Conservation (phyloP, 805 yeast genomes). For the Phaffomyces antillensis region DNA sequence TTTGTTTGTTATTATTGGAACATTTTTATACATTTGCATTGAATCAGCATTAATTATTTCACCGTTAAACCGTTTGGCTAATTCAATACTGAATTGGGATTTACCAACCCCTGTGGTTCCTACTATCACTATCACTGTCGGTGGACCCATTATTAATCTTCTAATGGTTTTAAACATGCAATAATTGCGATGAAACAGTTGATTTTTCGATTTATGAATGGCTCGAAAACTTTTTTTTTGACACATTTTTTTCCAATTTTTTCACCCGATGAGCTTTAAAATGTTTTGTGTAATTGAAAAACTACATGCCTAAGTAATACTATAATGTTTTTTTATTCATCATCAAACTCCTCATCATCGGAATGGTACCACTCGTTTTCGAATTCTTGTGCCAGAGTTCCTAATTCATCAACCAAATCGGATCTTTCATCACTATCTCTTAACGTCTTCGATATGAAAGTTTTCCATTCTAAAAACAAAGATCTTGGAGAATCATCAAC, state of each 20-base stretch:
- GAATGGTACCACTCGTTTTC: slow-evolving; percentile 42
- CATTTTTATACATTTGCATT: slow-evolving; percentile 82
- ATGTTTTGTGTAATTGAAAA: neutral
- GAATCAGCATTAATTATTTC: slow-evolving; percentile 95
- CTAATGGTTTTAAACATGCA: slow-evolving; percentile 8
- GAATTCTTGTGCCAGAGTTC: slow-evolving; percentile 37
- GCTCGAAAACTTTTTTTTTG: neutral
- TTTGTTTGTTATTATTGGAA: slow-evolving; percentile 80
- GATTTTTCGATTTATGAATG: neutral
- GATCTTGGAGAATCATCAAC: slow-evolving; percentile 16
- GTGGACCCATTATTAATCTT: slow-evolving; percentile 13
- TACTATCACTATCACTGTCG: slow-evolving; percentile 54
- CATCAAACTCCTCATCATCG: slow-evolving; percentile 31
- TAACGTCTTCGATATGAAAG: slow-evolving; percentile 24
- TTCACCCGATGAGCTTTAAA: neutral
- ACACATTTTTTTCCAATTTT: slow-evolving; percentile 1
- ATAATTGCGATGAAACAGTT: too few relatives aligned
- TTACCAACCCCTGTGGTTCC: slow-evolving; percentile 98
- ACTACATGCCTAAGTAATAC: neutral
- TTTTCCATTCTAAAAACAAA: slow-evolving; percentile 19
- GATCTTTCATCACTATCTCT: slow-evolving; percentile 41
- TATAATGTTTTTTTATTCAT: slow-evolving; percentile 18
- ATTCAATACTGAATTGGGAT: slow-evolving; percentile 72
- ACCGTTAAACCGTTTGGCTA: slow-evolving; percentile 73
- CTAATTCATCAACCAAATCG: slow-evolving; percentile 44